phyloP scores from a whole-genome alignment of 208 protist genomes.

The Leishmania tarentolae region DNA sequence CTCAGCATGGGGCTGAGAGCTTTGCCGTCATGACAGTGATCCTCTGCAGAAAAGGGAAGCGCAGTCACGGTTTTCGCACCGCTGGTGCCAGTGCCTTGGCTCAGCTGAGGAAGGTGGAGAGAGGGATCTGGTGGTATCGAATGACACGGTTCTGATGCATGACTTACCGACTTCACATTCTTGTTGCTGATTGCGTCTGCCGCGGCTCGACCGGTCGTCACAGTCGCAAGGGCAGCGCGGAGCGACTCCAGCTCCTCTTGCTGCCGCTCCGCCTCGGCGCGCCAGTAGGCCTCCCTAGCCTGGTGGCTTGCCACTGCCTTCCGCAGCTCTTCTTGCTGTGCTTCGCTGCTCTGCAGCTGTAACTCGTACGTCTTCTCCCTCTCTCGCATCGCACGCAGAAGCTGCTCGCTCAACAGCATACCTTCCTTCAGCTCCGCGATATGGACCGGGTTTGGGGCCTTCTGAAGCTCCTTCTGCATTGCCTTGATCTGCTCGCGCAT shows the following conservation, averaged over 20 bases:
- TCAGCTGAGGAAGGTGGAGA: neutral
- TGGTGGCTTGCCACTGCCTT: conserved; percentile 12
- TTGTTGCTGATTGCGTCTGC: neutral
- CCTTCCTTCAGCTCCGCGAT: conserved; percentile 33
- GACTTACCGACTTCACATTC: neutral
- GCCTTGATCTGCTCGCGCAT: conserved; percentile 57
- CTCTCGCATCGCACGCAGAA: conserved; percentile 22
- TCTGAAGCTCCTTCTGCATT: conserved; percentile 50
- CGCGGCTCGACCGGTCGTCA: neutral
- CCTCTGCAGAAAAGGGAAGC: neutral
- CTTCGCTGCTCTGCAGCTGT: conserved; percentile 9
- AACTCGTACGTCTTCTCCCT: conserved; percentile 25
- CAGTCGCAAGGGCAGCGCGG: conserved; percentile 11
- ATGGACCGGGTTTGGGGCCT: conserved; percentile 24
- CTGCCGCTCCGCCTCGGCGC: conserved; percentile 13
- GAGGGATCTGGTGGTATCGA: neutral
- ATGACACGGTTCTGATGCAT: neutral
- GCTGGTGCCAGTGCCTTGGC: neutral
- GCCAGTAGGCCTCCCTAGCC: conserved; percentile 19
- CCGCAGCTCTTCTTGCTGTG: conserved; percentile 14
- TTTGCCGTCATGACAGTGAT: neutral
- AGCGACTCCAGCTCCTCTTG: conserved; percentile 19
- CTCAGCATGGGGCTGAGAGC: neutral
- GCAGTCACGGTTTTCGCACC: neutral
- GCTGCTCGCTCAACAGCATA: conserved; percentile 23